A percentile compares a stretch with the other conserved stretches of the same genome.
Conservation (phyloP, 176 grass and related monocot species). For the Leersia perrieri region DNA sequence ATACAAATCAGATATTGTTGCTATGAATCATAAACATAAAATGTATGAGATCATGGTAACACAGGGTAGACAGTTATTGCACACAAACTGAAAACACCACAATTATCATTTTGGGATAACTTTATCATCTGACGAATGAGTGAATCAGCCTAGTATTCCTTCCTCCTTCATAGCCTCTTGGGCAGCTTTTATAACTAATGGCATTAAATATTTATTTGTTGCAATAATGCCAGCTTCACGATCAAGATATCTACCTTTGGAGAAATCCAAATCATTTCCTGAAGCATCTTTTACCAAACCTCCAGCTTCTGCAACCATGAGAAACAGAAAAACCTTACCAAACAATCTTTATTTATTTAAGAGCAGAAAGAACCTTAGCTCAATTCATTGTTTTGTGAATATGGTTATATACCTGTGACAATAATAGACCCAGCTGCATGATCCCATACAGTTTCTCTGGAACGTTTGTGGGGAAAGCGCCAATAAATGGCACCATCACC, state of each 20-base stretch:
- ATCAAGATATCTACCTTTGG: conserved; percentile 47
- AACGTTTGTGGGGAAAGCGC: conserved; percentile 83
- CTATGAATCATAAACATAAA: neutral
- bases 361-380: neutral
- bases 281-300: conserved; percentile 84
- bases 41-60: neutral
- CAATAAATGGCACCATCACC: conserved; percentile 94
- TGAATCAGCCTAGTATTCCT: conserved; percentile 7
- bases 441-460: conserved; percentile 91
- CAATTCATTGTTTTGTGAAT: neutral
- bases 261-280: conserved; percentile 88
- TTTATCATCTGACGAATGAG: neutral
- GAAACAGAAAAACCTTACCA: neutral
- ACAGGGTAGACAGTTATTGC: neutral
- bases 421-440: conserved; percentile 95
- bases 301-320: conserved; percentile 70
- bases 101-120: neutral
- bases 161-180: conserved; percentile 16
- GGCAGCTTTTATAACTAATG: neutral
- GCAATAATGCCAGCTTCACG: conserved; percentile 19
- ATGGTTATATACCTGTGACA: conserved; percentile 57
- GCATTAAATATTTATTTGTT: conserved; percentile 22
- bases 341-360: neutral
- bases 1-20: neutral
- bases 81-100: neutral